Conservation (phyloP, 257 asterid species). For the Penstemon davidsonii region DNA sequence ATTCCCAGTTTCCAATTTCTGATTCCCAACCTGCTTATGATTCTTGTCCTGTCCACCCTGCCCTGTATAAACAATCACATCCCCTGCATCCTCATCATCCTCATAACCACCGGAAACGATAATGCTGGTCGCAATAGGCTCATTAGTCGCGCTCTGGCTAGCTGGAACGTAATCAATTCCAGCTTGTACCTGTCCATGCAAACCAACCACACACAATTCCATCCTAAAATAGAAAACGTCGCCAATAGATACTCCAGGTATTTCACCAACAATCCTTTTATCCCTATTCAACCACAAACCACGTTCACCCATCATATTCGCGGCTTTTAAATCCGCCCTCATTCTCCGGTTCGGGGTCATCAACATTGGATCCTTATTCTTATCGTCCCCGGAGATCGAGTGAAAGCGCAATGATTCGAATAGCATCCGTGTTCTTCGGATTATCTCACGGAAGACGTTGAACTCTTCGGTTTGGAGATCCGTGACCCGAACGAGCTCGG, state of each 20-base stretch:
- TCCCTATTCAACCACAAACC: conserved; percentile 78
- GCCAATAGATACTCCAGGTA: conserved; percentile 74
- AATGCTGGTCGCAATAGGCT: conserved; percentile 89
- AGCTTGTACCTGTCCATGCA: conserved; percentile 90
- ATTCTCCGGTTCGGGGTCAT: conserved; percentile 30
- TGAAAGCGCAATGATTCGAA: conserved; percentile 71
- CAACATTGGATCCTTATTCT: conserved; percentile 1
- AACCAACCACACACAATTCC: conserved; percentile 79
- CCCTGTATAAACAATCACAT: conserved; percentile 78
- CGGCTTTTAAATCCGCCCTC: conserved; percentile 73
- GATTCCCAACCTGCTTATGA: conserved; percentile 61
- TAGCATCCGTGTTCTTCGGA: conserved; percentile 62
- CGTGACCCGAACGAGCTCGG: conserved; percentile 74
- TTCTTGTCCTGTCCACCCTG: conserved; percentile 94
- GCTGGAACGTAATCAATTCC: conserved; percentile 80
- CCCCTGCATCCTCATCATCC: conserved; percentile 83
- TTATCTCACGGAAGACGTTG: conserved; percentile 45
- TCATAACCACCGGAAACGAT: conserved; percentile 93
- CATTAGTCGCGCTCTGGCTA: conserved; percentile 74
- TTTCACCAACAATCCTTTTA: conserved; percentile 72
- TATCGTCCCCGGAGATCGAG: conserved; percentile 50
- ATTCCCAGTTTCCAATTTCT: conserved; percentile 81
- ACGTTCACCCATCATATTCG: conserved; percentile 52
- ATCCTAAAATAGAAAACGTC: conserved; percentile 81
- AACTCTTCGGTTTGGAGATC: conserved; percentile 63